Evolutionary conservation across 352 stramenopile genomes (phyloP).

Genomic region (Globisporangium nagaii): DNA sequence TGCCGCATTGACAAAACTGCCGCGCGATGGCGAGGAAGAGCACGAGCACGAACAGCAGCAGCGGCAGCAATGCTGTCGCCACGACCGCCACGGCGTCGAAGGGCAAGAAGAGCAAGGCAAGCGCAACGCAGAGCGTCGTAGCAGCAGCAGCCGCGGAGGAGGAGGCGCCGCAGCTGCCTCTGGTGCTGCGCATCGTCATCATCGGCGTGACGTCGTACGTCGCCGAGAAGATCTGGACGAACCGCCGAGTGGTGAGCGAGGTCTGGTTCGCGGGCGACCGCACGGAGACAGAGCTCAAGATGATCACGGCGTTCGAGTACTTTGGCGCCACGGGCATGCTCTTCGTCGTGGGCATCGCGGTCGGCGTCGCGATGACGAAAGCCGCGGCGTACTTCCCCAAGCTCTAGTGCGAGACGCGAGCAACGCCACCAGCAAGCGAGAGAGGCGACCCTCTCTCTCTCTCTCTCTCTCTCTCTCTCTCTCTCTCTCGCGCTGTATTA

Average conservation of each 20-base stretch:
- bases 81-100: too few relatives aligned
- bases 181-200: constrained; percentile 51
- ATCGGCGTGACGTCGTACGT: constrained; percentile 64
- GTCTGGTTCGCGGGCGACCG: constrained; percentile 62
- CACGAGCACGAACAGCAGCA: neutral
- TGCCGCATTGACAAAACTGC: too few relatives aligned
- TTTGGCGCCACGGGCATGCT: constrained; percentile 71
- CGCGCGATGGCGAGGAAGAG: constrained; percentile 11
- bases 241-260: constrained; percentile 54
- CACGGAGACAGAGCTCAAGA: constrained; percentile 40
- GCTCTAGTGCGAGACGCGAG: neutral
- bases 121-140: neutral
- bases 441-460: too few relatives aligned
- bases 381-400: constrained; percentile 17
- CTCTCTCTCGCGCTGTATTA: too few relatives aligned
- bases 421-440: neutral
- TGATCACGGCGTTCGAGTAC: constrained; percentile 78
- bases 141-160: constrained; percentile 12
- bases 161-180: constrained; percentile 29
- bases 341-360: constrained; percentile 60
- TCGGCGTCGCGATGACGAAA: constrained; percentile 49
- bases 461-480: too few relatives aligned
- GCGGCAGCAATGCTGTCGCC: too few relatives aligned
- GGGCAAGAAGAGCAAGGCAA: constrained; percentile 4
- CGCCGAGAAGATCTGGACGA: constrained; percentile 78